Evolutionary conservation across 352 stramenopile species (phyloP).

Genomic region (Phytophthora pisi): DNA sequence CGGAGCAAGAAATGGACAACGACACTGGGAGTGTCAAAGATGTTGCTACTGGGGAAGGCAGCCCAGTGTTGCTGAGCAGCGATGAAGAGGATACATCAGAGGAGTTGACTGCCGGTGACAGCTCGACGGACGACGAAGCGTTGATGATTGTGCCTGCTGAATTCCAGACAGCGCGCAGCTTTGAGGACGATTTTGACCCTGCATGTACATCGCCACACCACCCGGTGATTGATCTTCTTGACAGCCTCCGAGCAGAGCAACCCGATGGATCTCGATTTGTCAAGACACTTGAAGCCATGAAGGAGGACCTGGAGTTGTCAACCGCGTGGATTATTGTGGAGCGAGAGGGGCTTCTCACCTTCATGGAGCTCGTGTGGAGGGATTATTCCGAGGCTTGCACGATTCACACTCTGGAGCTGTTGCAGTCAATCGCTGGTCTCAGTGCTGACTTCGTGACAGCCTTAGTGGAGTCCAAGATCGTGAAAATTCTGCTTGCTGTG

Average conservation of each 20-base stretch:
- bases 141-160: conserved; percentile 39
- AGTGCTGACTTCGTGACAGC: conserved; percentile 44
- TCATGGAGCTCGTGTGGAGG: conserved; percentile 53
- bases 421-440: conserved; percentile 45
- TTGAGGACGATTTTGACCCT: conserved; percentile 32
- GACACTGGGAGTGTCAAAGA: conserved; percentile 17
- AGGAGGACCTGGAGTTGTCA: conserved; percentile 35
- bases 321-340: conserved; percentile 42
- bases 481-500: conserved; percentile 53
- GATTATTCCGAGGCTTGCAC: conserved; percentile 45
- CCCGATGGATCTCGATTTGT: conserved; percentile 35
- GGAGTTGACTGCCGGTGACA: conserved; percentile 21
- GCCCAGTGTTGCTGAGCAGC: conserved; percentile 6
- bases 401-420: conserved; percentile 43
- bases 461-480: conserved; percentile 50
- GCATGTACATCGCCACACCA: conserved; percentile 7
- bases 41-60: conserved; percentile 9
- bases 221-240: conserved; percentile 36
- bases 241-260: conserved; percentile 33
- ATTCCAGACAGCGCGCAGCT: conserved; percentile 45
- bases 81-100: conserved; percentile 27
- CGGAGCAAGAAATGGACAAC: conserved; percentile 52
- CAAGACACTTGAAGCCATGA: conserved; percentile 41
- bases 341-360: conserved; percentile 43
- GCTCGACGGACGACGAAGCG: conserved; percentile 29